Evolutionary conservation across 164 flowering plant genomes (phyloP).

Genomic region (Kingdonia uniflora): DNA sequence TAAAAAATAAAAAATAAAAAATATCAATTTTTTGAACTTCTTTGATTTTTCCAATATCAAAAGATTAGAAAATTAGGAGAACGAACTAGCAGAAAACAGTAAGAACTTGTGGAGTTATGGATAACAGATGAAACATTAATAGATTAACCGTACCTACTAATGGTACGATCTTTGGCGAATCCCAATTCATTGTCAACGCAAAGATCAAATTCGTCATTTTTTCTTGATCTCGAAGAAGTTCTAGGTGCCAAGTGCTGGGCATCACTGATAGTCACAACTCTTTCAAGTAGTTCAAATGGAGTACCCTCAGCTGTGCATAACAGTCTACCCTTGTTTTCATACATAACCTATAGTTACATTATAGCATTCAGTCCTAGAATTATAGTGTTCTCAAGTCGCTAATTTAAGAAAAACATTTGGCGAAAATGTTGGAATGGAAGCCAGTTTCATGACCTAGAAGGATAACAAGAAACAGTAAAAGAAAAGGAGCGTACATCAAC

Average conservation of each 20-base stretch:
- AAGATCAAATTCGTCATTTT: constrained; percentile 59
- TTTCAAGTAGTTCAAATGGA: constrained; percentile 58
- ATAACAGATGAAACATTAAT: not conserved
- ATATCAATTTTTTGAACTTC: not conserved
- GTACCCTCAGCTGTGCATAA: constrained; percentile 88
- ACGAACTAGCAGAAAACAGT: not conserved
- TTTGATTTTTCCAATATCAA: not conserved
- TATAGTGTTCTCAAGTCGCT: no score
- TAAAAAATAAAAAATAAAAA: not conserved
- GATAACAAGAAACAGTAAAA: constrained; percentile 3
- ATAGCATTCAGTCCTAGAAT: no score
- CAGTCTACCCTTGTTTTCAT: constrained; percentile 73
- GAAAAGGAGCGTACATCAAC: constrained; percentile 61
- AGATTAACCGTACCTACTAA: constrained; percentile 60
- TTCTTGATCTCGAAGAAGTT: constrained; percentile 83
- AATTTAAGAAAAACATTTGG: no score
- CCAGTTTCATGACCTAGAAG: no score
- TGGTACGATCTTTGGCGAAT: constrained; percentile 93
- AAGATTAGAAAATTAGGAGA: no score
- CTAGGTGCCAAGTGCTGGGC: constrained; percentile 76
- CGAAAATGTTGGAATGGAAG: no score
- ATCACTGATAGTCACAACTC: constrained; percentile 68
- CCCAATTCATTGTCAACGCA: constrained; percentile 97
- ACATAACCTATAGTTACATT: constrained; percentile 60
- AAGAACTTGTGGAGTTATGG: not conserved